Percentiles rank a stretch among this genome's conserved stretches.
phyloP scores from a whole-genome alignment of 2,329 filamentous ascomycete species.

The Eutypa lata region DNA sequence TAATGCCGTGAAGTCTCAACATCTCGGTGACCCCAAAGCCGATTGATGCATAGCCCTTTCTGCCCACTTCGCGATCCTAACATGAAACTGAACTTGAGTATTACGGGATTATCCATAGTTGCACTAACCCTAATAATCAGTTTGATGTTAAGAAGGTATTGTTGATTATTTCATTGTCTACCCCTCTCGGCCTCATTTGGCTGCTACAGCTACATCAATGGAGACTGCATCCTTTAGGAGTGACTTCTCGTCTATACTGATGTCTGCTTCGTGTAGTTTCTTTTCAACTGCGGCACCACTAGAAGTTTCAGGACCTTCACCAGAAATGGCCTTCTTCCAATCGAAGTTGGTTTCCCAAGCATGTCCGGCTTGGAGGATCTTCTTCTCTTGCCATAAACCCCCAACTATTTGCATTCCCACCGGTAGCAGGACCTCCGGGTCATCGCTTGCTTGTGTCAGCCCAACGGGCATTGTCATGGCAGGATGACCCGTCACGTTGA shows the following conservation, averaged over 20 bases:
- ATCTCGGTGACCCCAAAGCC: no score
- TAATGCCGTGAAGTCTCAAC: no score
- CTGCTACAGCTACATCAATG: background rate
- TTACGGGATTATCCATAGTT: no score
- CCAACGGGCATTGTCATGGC: conserved; percentile 51
- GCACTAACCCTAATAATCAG: no score
- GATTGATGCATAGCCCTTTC: no score
- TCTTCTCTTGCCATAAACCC: conserved; percentile 47
- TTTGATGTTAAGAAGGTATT: background rate
- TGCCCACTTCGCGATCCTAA: no score
- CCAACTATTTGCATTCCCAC: conserved; percentile 56
- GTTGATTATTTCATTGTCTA: background rate
- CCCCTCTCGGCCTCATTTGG: background rate
- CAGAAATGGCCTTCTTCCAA: conserved; percentile 31
- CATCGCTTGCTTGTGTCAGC: conserved; percentile 37
- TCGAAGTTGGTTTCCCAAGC: conserved; percentile 45
- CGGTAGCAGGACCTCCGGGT: conserved; percentile 37
- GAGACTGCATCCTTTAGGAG: background rate
- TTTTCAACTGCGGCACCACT: background rate
- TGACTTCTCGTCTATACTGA: background rate
- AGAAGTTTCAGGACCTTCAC: background rate
- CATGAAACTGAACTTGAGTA: no score
- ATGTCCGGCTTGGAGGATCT: conserved; percentile 39
- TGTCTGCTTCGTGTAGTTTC: background rate
- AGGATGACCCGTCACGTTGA: conserved; percentile 56